phyloP scores from a whole-genome alignment of 2,329 filamentous ascomycete species.

The Nannizziopsis arthrosporioides region DNA sequence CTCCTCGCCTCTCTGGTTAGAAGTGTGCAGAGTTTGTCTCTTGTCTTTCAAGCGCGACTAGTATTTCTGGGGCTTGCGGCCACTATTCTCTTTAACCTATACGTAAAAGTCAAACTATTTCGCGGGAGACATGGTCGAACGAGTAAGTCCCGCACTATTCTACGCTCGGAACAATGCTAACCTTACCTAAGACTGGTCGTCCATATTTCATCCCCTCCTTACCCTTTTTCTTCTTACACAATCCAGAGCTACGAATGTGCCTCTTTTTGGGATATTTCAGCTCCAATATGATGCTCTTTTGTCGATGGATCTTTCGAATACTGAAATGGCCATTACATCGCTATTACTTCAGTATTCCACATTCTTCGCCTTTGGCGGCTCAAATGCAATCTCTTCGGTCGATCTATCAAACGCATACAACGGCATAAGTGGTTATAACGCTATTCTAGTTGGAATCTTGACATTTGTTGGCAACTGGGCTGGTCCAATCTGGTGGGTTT shows the following conservation, averaged over 20 bases:
- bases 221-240: slow-evolving; percentile 77
- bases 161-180: not conserved
- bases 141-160: not conserved
- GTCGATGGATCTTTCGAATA: slow-evolving; percentile 30
- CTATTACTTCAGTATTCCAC: slow-evolving; percentile 68
- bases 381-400: slow-evolving; percentile 90
- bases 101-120: slow-evolving; percentile 12
- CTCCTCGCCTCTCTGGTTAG: slow-evolving; percentile 27
- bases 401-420: slow-evolving; percentile 94
- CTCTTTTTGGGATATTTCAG: slow-evolving; percentile 67
- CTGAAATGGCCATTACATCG: slow-evolving; percentile 56
- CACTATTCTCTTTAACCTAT: slow-evolving; percentile 22
- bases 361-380: slow-evolving; percentile 84
- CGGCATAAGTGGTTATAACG: slow-evolving; percentile 68
- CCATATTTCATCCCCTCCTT: slow-evolving; percentile 53
- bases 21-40: slow-evolving; percentile 30
- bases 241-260: slow-evolving; percentile 72
- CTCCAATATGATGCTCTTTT: slow-evolving; percentile 46
- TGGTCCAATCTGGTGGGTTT: slow-evolving; percentile 76
- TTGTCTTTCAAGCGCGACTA: slow-evolving; percentile 42
- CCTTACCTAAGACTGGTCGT: slow-evolving; percentile 16
- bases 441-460: slow-evolving; percentile 66
- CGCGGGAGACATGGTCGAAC: not conserved
- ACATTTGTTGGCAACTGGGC: slow-evolving; percentile 89
- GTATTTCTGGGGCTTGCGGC: slow-evolving; percentile 38